Evolutionary conservation across 129 eudicot genomes (phyloP).

Genomic region (Oenanthe sinensis): DNA sequence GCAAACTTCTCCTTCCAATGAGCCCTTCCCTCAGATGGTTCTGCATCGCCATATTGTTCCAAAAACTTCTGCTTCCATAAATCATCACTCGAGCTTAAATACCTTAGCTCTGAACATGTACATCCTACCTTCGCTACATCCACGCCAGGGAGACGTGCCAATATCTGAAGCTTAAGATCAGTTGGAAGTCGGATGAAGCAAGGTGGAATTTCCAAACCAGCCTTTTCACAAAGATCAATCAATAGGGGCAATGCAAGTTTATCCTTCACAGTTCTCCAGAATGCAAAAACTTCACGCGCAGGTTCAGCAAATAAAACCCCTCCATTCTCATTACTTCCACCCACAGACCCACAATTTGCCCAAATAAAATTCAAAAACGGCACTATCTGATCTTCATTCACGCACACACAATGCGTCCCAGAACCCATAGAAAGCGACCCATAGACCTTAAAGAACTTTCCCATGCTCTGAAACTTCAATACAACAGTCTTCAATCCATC

Average conservation of each 20-base stretch:
- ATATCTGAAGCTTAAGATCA: slow-evolving; percentile 56
- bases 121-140: slow-evolving; percentile 53
- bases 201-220: slow-evolving; percentile 48
- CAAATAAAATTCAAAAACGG: slow-evolving; percentile 55
- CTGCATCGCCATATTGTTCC: slow-evolving; percentile 42
- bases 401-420: slow-evolving; percentile 26
- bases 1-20: slow-evolving; percentile 51
- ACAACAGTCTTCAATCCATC: slow-evolving; percentile 22
- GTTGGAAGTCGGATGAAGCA: slow-evolving; percentile 61
- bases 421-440: slow-evolving; percentile 48
- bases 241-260: slow-evolving; percentile 47
- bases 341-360: slow-evolving; percentile 47
- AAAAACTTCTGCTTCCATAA: slow-evolving; percentile 51
- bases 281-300: slow-evolving; percentile 46
- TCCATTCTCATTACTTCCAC: slow-evolving; percentile 17
- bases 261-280: slow-evolving; percentile 66
- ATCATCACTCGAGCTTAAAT: slow-evolving; percentile 44
- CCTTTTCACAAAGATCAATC: slow-evolving; percentile 59
- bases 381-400: slow-evolving; percentile 45
- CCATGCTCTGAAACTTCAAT: slow-evolving; percentile 58
- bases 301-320: slow-evolving; percentile 21
- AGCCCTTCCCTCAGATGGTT: slow-evolving; percentile 15
- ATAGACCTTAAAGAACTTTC: slow-evolving; percentile 52
- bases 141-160: slow-evolving; percentile 44
- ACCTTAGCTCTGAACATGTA: slow-evolving; percentile 50